A percentile compares a stretch with the other conserved stretches of the same genome.
Evolutionary conservation across 2,329 filamentous ascomycete genomes (phyloP).

Genomic region (Alternaria hordeiaustralica): DNA sequence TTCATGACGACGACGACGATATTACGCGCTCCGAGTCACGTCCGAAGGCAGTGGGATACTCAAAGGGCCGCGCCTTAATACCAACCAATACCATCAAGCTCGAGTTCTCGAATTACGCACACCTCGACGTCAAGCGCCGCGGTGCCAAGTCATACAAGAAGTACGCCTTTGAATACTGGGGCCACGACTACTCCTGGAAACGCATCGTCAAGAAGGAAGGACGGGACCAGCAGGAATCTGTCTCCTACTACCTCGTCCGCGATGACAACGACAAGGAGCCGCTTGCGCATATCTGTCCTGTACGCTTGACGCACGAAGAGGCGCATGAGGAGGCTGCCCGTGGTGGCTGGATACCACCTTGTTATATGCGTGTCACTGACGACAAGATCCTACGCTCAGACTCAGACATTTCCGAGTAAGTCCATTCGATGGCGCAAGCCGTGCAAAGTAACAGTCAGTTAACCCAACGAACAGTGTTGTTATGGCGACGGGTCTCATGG

Average conservation of each 20-base stretch:
- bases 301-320: conserved; percentile 74
- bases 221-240: conserved; percentile 57
- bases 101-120: conserved; percentile 97
- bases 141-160: conserved; percentile 72
- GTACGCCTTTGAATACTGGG: conserved; percentile 97
- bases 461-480: conserved; percentile 69
- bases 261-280: conserved; percentile 65
- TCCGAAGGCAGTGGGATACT: conserved; percentile 43
- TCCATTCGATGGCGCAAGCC: conserved; percentile 26
- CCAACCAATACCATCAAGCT: conserved; percentile 83
- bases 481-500: conserved; percentile 85
- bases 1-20: conserved; percentile 27
- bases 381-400: conserved; percentile 69
- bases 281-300: conserved; percentile 85
- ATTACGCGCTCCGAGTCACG: conserved; percentile 23
- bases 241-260: conserved; percentile 82
- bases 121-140: conserved; percentile 78
- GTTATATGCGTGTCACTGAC: conserved; percentile 89
- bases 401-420: conserved; percentile 88
- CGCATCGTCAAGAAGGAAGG: conserved; percentile 73
- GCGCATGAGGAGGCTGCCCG: conserved; percentile 73
- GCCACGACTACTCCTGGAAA: conserved; percentile 82
- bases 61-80: conserved; percentile 50
- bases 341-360: conserved; percentile 89
- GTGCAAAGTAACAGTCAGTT: conserved; percentile 16